These are phyloP conservation scores for Scortechinia acanthostroma DNA, from an alignment of 2,329 filamentous ascomycete species.

Conservation along the genomic window DNA sequence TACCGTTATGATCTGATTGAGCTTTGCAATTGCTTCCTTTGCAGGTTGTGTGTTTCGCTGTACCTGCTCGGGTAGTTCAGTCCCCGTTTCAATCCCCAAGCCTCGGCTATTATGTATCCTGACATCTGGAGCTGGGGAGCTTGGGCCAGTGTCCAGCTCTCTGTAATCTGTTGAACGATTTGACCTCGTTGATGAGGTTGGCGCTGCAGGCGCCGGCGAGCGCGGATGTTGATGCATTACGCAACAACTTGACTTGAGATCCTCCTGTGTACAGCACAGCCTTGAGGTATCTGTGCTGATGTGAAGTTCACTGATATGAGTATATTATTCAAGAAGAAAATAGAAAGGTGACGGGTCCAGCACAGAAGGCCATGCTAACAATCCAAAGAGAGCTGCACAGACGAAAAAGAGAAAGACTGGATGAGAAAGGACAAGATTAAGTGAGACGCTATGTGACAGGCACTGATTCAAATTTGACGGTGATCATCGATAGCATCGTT, in stretches of 20 bases:
- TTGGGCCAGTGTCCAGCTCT: conserved; percentile 34
- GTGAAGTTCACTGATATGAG: conserved; percentile 8
- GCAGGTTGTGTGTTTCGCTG: conserved; percentile 22
- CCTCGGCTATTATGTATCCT: conserved; percentile 34
- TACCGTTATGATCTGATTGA: conserved; percentile 61
- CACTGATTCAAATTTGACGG: not conserved
- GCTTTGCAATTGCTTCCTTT: conserved; percentile 36
- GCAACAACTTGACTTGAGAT: too few relatives aligned
- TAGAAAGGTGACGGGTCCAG: conserved; percentile 15
- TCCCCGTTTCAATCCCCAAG: conserved; percentile 36
- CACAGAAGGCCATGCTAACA: conserved; percentile 28
- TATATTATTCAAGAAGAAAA: conserved; percentile 21
- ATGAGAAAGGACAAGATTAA: not conserved
- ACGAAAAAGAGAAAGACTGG: conserved; percentile 4
- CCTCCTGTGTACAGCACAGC: too few relatives aligned
- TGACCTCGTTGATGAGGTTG: conserved; percentile 44
- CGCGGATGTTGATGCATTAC: conserved; percentile 56
- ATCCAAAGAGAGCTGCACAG: conserved; percentile 6
- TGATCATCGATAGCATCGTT: conserved; percentile 3
- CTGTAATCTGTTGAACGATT: conserved; percentile 45
- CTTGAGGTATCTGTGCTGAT: too few relatives aligned
- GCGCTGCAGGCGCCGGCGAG: conserved; percentile 41
- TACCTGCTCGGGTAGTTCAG: conserved; percentile 25
- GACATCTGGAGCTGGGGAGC: conserved; percentile 37
- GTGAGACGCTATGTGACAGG: not conserved